These are phyloP conservation scores for Apiospora kogelbergensis DNA, from an alignment of 2,329 filamentous ascomycete genomes.

Conservation along the genomic window DNA sequence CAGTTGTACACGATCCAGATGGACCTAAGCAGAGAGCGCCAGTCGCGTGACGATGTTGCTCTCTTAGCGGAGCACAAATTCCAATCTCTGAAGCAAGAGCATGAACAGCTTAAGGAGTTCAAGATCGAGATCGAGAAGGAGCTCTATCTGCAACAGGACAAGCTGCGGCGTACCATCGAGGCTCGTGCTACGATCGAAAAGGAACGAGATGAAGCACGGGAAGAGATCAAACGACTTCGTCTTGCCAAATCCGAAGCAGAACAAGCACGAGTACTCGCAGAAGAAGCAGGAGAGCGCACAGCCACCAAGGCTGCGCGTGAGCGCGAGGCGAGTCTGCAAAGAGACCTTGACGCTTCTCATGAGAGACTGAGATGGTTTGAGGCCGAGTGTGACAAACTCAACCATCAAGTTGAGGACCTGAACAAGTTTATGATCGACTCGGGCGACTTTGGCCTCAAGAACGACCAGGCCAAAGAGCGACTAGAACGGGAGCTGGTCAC, in stretches of 20 bases:
- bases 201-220: slow-evolving; percentile 85
- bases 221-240: slow-evolving; percentile 79
- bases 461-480: slow-evolving; percentile 92
- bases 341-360: slow-evolving; percentile 78
- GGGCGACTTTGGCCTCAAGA: slow-evolving; percentile 82
- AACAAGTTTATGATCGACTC: slow-evolving; percentile 87
- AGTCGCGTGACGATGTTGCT: slow-evolving; percentile 91
- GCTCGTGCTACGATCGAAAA: slow-evolving; percentile 77
- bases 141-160: slow-evolving; percentile 93
- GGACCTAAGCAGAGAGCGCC: slow-evolving; percentile 85
- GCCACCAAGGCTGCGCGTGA: slow-evolving; percentile 78
- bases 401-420: slow-evolving; percentile 78
- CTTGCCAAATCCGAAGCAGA: slow-evolving; percentile 83
- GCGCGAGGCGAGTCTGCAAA: slow-evolving; percentile 72
- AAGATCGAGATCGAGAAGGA: slow-evolving; percentile 99
- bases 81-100: slow-evolving; percentile 79
- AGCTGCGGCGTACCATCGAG: slow-evolving; percentile 81
- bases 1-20: slow-evolving; percentile 83
- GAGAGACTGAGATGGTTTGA: slow-evolving; percentile 78
- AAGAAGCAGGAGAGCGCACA: slow-evolving; percentile 76
- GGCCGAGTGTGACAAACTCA: slow-evolving; percentile 73
- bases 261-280: slow-evolving; percentile 79
- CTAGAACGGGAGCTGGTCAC: slow-evolving; percentile 89
- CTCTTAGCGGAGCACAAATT: slow-evolving; percentile 89
- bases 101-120: slow-evolving; percentile 81